Conservation (phyloP, 176 grass and related monocot genomes). For the Echinochloa phyllopogon region DNA sequence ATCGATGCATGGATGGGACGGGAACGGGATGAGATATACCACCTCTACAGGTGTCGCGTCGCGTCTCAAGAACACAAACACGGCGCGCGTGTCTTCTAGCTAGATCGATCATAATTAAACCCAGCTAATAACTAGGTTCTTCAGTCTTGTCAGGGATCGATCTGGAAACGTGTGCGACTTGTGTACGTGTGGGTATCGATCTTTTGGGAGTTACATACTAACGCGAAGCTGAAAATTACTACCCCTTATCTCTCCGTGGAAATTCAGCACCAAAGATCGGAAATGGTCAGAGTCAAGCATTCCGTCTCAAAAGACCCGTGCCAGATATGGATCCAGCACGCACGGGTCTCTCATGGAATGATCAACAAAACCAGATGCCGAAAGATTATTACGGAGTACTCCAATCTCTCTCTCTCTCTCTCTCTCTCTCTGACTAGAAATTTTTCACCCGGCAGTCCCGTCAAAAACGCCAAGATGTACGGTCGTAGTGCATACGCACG, state of each 20-base stretch:
- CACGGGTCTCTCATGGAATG: neutral
- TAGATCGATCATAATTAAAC: too few species aligned
- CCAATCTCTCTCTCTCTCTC: too few species aligned
- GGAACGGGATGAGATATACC: neutral
- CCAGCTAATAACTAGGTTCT: neutral
- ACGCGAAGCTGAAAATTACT: neutral
- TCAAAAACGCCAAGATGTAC: too few species aligned
- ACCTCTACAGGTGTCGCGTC: neutral
- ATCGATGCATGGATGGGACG: neutral
- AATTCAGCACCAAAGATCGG: neutral
- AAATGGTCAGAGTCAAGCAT: constrained; percentile 17
- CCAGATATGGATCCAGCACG: neutral
- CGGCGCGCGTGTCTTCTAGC: neutral
- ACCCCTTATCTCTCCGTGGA: neutral
- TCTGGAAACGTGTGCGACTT: neutral
- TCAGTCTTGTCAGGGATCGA: neutral
- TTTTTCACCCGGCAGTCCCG: constrained; percentile 6
- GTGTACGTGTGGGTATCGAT: neutral
- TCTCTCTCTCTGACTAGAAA: neutral
- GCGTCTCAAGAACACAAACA: neutral
- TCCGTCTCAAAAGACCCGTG: constrained; percentile 5
- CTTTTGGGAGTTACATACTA: neutral
- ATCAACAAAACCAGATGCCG: constrained; percentile 7
- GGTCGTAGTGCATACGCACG: neutral
- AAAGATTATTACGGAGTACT: too few species aligned